Conservation (phyloP, 352 stramenopile genomes). For the Globisporangium cederbergense region DNA sequence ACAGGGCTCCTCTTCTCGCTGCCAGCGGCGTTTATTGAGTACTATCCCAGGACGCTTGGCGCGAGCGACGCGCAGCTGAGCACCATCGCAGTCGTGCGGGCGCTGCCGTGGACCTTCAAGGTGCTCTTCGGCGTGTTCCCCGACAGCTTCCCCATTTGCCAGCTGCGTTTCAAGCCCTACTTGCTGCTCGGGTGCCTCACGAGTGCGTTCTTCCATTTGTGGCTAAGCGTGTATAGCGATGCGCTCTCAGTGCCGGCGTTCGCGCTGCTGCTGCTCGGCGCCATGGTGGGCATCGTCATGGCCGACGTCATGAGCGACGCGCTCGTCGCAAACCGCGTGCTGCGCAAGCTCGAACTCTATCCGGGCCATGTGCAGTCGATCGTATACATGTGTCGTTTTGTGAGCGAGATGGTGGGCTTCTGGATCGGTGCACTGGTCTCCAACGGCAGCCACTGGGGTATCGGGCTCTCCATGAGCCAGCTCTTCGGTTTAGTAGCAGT, state of each 20-base stretch:
- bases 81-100: slow-evolving; percentile 61
- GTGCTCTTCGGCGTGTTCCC: slow-evolving; percentile 70
- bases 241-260: slow-evolving; percentile 56
- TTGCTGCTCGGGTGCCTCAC: slow-evolving; percentile 60
- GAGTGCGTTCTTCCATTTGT: slow-evolving; percentile 53
- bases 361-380: slow-evolving; percentile 52
- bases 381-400: slow-evolving; percentile 75
- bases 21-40: slow-evolving; percentile 71
- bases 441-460: slow-evolving; percentile 51
- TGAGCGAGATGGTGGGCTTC: slow-evolving; percentile 77
- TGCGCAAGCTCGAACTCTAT: slow-evolving; percentile 34
- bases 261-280: slow-evolving; percentile 60
- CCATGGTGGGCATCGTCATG: slow-evolving; percentile 77
- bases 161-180: slow-evolving; percentile 73
- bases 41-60: slow-evolving; percentile 56
- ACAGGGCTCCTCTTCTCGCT: slow-evolving; percentile 67
- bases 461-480: slow-evolving; percentile 55
- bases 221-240: slow-evolving; percentile 33
- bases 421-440: slow-evolving; percentile 62
- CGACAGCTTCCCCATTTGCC: slow-evolving; percentile 53
- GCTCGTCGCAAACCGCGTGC: slow-evolving; percentile 59
- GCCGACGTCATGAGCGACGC: slow-evolving; percentile 81
- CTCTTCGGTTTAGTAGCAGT: slow-evolving; percentile 62
- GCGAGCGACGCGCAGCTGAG: slow-evolving; percentile 70
- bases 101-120: slow-evolving; percentile 79